Evolutionary conservation across 805 yeast species (phyloP).

Genomic region (Debaryomyces maramus): DNA sequence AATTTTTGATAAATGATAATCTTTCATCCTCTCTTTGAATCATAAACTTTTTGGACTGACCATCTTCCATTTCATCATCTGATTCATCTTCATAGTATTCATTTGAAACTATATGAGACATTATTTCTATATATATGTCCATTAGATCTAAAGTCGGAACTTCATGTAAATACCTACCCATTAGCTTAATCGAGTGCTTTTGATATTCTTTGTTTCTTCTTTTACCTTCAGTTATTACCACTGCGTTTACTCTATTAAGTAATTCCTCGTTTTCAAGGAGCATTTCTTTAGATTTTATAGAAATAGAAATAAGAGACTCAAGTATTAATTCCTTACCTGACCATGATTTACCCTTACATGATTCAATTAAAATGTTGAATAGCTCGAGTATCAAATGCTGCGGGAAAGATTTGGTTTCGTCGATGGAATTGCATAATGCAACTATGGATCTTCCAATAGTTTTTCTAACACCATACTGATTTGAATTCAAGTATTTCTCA

Average conservation of each 20-base stretch:
- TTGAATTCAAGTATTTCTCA: slow-evolving; percentile 50
- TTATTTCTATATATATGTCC: slow-evolving; percentile 37
- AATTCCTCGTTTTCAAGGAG: slow-evolving; percentile 31
- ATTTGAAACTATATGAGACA: slow-evolving; percentile 35
- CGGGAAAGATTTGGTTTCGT: slow-evolving; percentile 24
- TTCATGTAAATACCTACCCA: slow-evolving; percentile 50
- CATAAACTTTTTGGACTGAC: slow-evolving; percentile 39
- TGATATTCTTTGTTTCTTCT: slow-evolving; percentile 69
- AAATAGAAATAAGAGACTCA: slow-evolving; percentile 63
- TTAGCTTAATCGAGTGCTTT: slow-evolving; percentile 49
- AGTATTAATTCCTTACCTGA: slow-evolving; percentile 79
- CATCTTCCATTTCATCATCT: slow-evolving; percentile 32
- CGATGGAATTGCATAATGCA: slow-evolving; percentile 51
- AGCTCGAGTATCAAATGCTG: slow-evolving; percentile 27
- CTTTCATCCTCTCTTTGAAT: slow-evolving; percentile 51
- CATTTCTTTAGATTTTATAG: slow-evolving; percentile 44
- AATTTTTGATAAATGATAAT: slow-evolving; percentile 34
- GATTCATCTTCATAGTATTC: slow-evolving; percentile 35
- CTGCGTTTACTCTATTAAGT: slow-evolving; percentile 38
- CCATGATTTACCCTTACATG: slow-evolving; percentile 82
- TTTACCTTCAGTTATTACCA: slow-evolving; percentile 59
- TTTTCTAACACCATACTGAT: slow-evolving; percentile 63
- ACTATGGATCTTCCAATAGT: slow-evolving; percentile 69
- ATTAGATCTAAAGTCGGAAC: slow-evolving; percentile 35
- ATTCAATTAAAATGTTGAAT: slow-evolving; percentile 54